These are phyloP conservation scores for Taphrina confusa DNA, from an alignment of 1,139 yeast species.

Conservation along the genomic window DNA sequence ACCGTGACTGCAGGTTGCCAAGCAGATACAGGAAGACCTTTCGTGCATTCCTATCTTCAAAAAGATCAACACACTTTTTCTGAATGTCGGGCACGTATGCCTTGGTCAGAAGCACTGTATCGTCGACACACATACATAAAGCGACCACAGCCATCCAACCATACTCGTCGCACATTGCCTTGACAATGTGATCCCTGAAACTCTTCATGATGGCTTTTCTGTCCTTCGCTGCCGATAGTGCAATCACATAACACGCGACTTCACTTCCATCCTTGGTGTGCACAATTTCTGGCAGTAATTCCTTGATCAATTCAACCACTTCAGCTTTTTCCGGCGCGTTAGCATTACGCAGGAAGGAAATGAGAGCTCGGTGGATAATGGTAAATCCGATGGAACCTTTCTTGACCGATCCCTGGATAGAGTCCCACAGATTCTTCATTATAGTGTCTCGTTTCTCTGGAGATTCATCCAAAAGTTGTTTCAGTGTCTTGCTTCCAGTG, in stretches of 20 bases:
- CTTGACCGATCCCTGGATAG: conserved; percentile 86
- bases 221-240: conserved; percentile 88
- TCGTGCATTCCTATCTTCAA: conserved; percentile 76
- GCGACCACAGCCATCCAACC: conserved; percentile 82
- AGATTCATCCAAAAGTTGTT: conserved; percentile 66
- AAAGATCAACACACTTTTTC: conserved; percentile 58
- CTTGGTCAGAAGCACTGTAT: conserved; percentile 78
- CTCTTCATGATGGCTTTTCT: conserved; percentile 74
- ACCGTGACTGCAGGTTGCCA: conserved; percentile 70
- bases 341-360: conserved; percentile 75
- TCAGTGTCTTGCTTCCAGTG: conserved; percentile 59
- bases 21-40: conserved; percentile 83
- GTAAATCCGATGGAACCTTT: conserved; percentile 97
- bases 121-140: conserved; percentile 85
- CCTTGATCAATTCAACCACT: conserved; percentile 77
- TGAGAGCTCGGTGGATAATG: conserved; percentile 94
- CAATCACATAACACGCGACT: conserved; percentile 78
- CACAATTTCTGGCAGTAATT: conserved; percentile 90
- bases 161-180: conserved; percentile 76
- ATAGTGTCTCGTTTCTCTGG: conserved; percentile 82
- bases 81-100: conserved; percentile 65
- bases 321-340: conserved; percentile 72
- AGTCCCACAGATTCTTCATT: conserved; percentile 73
- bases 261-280: conserved; percentile 94
- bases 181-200: conserved; percentile 70